A percentile compares a stretch with the other conserved stretches of the same genome.
Evolutionary conservation across 148 eudicot species (phyloP).

Genomic region (Rhododendron griersonianum): DNA sequence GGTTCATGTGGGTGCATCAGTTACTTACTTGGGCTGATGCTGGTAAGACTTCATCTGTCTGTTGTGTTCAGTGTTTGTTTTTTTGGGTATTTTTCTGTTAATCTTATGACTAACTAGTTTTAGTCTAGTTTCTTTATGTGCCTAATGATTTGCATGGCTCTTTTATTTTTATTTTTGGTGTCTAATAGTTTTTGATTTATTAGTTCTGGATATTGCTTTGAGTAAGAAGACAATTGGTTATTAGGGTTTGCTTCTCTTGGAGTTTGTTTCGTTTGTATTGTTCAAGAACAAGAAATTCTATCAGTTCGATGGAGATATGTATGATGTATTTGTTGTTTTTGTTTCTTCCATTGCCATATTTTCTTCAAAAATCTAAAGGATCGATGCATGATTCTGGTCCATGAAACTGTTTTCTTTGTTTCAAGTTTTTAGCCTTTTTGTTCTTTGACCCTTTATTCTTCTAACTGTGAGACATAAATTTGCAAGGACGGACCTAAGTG

Average conservation of each 20-base stretch:
- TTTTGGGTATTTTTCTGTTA: not conserved
- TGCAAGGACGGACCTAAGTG: not conserved
- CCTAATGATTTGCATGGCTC: not conserved
- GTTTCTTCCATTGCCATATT: not conserved
- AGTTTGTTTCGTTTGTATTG: not conserved
- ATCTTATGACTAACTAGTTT: not conserved
- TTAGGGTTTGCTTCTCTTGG: not conserved
- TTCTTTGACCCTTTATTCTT: not conserved
- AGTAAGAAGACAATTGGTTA: not conserved
- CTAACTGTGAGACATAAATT: not conserved
- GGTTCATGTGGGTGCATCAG: not conserved
- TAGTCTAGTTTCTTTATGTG: not conserved
- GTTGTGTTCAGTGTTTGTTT: not conserved
- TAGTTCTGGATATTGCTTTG: not conserved
- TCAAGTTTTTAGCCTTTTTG: not conserved
- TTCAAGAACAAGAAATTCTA: not conserved
- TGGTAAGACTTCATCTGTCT: constrained; percentile 2
- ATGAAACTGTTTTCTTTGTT: no score
- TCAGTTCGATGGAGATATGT: not conserved
- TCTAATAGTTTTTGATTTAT: not conserved
- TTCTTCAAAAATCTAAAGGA: no score
- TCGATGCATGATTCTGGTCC: no score
- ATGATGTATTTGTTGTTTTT: not conserved
- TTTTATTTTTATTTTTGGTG: not conserved
- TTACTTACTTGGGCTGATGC: not conserved